Evolutionary conservation across 306 rosid species (phyloP).

Genomic region (Cicer pinnatifidum): DNA sequence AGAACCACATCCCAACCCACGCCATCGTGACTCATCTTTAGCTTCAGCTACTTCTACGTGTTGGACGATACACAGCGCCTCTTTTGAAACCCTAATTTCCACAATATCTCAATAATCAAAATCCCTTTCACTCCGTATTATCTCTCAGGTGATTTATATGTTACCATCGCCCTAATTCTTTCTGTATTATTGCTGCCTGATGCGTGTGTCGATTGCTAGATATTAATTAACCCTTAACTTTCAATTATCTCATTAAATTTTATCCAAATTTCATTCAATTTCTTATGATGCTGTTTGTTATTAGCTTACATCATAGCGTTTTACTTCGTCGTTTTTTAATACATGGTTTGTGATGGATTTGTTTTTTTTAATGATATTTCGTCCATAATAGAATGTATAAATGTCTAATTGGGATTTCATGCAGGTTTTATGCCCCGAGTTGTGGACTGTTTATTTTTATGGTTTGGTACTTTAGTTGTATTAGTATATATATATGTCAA

Average conservation of each 20-base stretch:
- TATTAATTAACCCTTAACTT: neutral
- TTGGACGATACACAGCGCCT: neutral
- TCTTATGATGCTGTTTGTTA: neutral
- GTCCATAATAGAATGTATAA: neutral
- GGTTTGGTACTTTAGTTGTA: too few species aligned
- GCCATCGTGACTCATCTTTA: conserved; percentile 1
- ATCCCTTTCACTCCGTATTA: neutral
- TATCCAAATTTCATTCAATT: neutral
- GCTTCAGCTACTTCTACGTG: neutral
- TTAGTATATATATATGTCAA: too few species aligned
- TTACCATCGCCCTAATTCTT: neutral
- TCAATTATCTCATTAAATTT: neutral
- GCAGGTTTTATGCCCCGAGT: neutral
- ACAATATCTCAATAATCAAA: neutral
- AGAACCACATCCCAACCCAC: neutral
- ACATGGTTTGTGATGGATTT: neutral
- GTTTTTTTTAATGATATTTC: neutral
- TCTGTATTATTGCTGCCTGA: neutral
- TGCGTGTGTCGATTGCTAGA: neutral
- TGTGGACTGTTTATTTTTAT: neutral
- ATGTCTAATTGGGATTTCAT: neutral
- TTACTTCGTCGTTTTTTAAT: neutral
- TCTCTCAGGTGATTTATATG: neutral
- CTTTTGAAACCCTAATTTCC: conserved; percentile 28
- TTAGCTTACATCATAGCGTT: neutral